A percentile compares a stretch with the other conserved stretches of the same genome.
Evolutionary conservation across 2,329 filamentous ascomycete genomes (phyloP).

Genomic region (Sclerotinia borealis): DNA sequence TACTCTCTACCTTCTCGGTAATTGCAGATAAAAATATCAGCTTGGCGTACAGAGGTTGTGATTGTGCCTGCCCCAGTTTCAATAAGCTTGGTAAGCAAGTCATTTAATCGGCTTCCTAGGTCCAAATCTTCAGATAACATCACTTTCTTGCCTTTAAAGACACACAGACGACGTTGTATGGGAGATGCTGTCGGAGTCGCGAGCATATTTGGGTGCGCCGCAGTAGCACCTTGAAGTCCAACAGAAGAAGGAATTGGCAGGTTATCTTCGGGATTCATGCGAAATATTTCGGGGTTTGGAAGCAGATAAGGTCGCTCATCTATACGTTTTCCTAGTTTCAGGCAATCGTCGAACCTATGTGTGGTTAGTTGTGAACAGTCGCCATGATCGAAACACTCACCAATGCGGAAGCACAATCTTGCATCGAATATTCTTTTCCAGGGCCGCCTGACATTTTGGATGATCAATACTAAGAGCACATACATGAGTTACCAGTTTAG

Average conservation of each 20-base stretch:
- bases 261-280: conserved; percentile 47
- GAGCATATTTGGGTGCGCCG: conserved; percentile 39
- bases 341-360: conserved; percentile 86
- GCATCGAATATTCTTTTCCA: conserved; percentile 59
- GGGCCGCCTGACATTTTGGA: conserved; percentile 59
- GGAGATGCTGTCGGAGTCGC: conserved; percentile 39
- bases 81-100: conserved; percentile 67
- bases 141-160: conserved; percentile 73
- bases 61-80: conserved; percentile 63
- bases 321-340: conserved; percentile 87
- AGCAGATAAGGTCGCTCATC: conserved; percentile 80
- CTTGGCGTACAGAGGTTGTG: conserved; percentile 57
- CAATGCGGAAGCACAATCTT: conserved; percentile 93
- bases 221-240: conserved; percentile 63
- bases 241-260: conserved; percentile 52
- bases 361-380: conserved; percentile 23
- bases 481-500: conserved; percentile 76
- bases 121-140: conserved; percentile 71
- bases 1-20: conserved; percentile 81
- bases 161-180: conserved; percentile 51
- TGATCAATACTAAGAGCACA: conserved; percentile 75
- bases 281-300: conserved; percentile 80
- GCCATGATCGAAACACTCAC: conserved; percentile 38
- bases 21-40: conserved; percentile 81
- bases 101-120: conserved; percentile 59